These are phyloP conservation scores for Penicillium griseofulvum DNA, from an alignment of 2,329 filamentous ascomycete species.

Conservation along the genomic window DNA sequence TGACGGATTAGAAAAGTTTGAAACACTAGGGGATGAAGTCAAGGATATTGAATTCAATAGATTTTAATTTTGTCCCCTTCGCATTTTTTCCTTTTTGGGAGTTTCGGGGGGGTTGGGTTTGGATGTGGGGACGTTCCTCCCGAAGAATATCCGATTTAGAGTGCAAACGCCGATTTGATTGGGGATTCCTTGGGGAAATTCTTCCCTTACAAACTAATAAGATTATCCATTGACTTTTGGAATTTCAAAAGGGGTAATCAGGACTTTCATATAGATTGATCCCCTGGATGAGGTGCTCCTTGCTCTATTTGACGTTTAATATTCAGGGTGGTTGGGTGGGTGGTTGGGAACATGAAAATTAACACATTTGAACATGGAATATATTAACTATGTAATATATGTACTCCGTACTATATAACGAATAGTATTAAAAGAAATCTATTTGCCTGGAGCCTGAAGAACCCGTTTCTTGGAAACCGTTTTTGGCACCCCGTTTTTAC, in stretches of 20 bases:
- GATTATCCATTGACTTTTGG: not conserved
- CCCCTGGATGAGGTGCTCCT: slow-evolving; percentile 3
- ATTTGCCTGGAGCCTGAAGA: not conserved
- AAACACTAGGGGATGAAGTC: not conserved
- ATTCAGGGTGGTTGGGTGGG: slow-evolving; percentile 1
- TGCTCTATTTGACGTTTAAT: slow-evolving; percentile 1
- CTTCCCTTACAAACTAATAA: not conserved
- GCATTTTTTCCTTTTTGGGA: not conserved
- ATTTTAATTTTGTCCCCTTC: not conserved
- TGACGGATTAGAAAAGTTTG: not conserved
- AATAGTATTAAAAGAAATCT: not conserved
- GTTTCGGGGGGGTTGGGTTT: not conserved
- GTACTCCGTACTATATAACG: not conserved
- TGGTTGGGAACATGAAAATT: slow-evolving; percentile 6
- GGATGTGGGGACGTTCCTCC: slow-evolving; percentile 3
- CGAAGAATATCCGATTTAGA: slow-evolving; percentile 19
- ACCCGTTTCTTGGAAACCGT: not conserved
- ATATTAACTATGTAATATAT: not conserved
- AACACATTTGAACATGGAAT: not conserved
- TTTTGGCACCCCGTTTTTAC: not conserved
- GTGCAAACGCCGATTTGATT: not conserved
- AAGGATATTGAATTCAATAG: not conserved
- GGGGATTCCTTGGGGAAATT: not conserved
- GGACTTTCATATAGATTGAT: slow-evolving; percentile 3
- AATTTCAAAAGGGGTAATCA: not conserved